Evolutionary conservation across 495 filamentous ascomycete species (phyloP), one percentile per base, ranked within the genome.

Genomic region (Hypoxylon lienhwacheense): DNA sequence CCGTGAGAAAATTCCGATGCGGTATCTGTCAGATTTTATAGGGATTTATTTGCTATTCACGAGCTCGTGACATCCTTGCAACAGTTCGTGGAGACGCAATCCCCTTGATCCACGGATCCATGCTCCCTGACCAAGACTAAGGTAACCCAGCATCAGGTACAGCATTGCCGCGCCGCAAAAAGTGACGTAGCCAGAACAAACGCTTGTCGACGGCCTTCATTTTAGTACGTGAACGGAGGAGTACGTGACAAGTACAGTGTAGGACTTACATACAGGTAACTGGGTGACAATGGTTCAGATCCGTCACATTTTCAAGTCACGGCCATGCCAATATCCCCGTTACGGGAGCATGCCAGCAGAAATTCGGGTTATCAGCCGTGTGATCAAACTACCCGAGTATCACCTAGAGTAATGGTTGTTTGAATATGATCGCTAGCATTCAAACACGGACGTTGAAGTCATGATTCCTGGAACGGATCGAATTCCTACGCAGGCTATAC

Each of bases 111-210:
- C 58, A 43, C 25, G 46, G 22, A 52, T 52, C 46, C 52, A 60
- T 54, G 56, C 28, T 45, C 35, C 37, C 17, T 16, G 31, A 24
- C 36, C 35, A 21, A n/a, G n/a, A n/a, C n/a, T n/a, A n/a, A n/a
- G n/a, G 35, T 37, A 35, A 43, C 26, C 41, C 46, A 44, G 36
- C 49, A 57, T 55, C 51, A 61, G 49, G 51, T 55, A 61, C 51
- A 47, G 58, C 46, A 47, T 52, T 40, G 29, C 58, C 46, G 52
- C 48, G 58, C 58, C 58, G 53, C 52, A 51, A 7, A n/a, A 52
- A 55, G 58, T 61, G 52, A 61, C 58, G 58, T 61, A 61, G 47
- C 36, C 37, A 47, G 52, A 34, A 55, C 52, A 61, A 52, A 51
- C 51, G 52, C 52, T 39, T 52, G 51, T 61, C 58, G n/a, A n/a